Evolutionary conservation across 495 filamentous ascomycete species (phyloP).

Genomic region (Darksidea phi): DNA sequence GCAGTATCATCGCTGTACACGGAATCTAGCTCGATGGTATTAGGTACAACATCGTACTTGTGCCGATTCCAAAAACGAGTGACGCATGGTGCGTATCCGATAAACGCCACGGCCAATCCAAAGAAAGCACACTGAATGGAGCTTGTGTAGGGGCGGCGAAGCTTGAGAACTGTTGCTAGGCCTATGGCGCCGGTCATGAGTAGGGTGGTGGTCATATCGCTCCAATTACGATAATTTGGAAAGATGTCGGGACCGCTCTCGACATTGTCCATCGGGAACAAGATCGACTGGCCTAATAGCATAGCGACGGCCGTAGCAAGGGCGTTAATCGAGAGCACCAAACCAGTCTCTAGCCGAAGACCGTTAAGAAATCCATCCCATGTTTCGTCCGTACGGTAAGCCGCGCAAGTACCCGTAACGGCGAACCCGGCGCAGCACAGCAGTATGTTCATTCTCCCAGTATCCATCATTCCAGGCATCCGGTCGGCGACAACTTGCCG

Average conservation of each 20-base stretch:
- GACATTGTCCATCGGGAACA: conserved; percentile 3
- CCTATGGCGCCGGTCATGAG: conserved; percentile 7
- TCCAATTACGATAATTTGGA: too few species aligned
- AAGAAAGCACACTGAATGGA: conserved; percentile 6
- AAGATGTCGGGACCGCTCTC: too few species aligned
- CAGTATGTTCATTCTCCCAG: not conserved
- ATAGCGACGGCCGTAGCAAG: not conserved
- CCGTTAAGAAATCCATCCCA: not conserved
- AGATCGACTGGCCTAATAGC: not conserved
- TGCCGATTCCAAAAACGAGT: too few species aligned
- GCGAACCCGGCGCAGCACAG: not conserved
- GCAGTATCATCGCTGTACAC: conserved; percentile 6
- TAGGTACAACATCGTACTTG: not conserved
- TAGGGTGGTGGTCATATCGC: too few species aligned
- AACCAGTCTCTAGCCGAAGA: not conserved
- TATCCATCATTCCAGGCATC: not conserved
- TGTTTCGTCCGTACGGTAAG: not conserved
- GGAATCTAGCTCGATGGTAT: not conserved
- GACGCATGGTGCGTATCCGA: too few species aligned
- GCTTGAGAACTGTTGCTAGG: not conserved
- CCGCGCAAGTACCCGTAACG: not conserved
- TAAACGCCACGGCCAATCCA: too few species aligned
- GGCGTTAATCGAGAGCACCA: not conserved
- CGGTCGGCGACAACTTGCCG: not conserved
- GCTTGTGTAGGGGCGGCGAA: conserved; percentile 17